Evolutionary conservation across 202 grass and related monocot species (phyloP).

Genomic region (Panicum hallii): DNA sequence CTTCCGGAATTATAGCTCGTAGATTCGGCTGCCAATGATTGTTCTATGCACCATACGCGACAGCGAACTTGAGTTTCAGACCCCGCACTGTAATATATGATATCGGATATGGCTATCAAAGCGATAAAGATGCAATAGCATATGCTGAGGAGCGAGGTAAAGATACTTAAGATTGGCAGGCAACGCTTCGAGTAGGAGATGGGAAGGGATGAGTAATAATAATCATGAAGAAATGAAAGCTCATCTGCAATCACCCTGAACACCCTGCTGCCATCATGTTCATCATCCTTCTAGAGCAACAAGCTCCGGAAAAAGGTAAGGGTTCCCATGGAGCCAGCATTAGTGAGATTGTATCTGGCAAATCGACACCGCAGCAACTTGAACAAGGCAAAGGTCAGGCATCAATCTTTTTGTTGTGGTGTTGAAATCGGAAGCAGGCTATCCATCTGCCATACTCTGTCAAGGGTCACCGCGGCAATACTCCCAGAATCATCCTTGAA

Average conservation of each 20-base stretch:
- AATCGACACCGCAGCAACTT: no score
- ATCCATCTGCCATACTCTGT: neutral
- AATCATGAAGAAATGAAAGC: slow-evolving; percentile 38
- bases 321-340: neutral
- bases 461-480: neutral
- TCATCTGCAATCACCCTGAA: neutral
- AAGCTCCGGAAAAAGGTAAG: neutral
- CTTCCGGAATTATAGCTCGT: neutral
- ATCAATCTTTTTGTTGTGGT: no score
- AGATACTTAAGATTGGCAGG: neutral
- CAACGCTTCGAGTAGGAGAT: neutral
- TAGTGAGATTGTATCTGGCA: no score
- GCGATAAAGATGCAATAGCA: neutral
- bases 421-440: fast-evolving
- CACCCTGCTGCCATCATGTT: neutral
- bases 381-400: no score
- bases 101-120: no score
- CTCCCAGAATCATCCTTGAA: neutral
- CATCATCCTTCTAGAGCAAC: neutral
- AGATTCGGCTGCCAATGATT: neutral
- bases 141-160: neutral
- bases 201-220: slow-evolving; percentile 20
- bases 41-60: neutral
- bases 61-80: no score
- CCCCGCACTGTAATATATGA: no score